Percentiles rank a stretch among this genome's conserved stretches.
Evolutionary conservation across 345 rosid genomes (phyloP).

Genomic region (Microthlaspi erraticum): DNA sequence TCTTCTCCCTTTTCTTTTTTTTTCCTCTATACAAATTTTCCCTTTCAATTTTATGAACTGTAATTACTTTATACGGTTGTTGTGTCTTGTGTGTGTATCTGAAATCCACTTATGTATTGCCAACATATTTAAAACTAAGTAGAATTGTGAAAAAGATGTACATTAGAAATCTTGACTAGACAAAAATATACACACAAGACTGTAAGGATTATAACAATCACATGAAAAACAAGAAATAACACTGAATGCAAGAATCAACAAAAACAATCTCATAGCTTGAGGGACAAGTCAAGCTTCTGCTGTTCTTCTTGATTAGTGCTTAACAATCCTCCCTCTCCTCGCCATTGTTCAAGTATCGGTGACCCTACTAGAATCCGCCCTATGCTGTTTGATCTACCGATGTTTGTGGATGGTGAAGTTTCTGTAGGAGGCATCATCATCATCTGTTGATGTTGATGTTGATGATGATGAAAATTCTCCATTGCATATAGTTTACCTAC

Average conservation of each 20-base stretch:
- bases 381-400: conserved; percentile 47
- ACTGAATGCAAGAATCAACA: conserved; percentile 26
- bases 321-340: conserved; percentile 41
- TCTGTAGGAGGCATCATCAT: conserved; percentile 37
- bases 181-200: conserved; percentile 41
- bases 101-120: conserved; percentile 27
- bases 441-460: conserved; percentile 28
- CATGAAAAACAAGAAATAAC: conserved; percentile 9
- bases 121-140: conserved; percentile 9
- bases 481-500: conserved; percentile 52
- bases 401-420: conserved; percentile 15
- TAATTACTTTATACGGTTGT: conserved; percentile 22
- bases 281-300: conserved; percentile 70
- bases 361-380: conserved; percentile 45
- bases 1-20: not conserved
- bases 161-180: conserved; percentile 14
- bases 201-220: conserved; percentile 27
- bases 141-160: conserved; percentile 21
- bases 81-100: conserved; percentile 37
- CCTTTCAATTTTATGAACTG: not conserved
- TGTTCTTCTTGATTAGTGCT: conserved; percentile 52
- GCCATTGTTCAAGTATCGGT: conserved; percentile 47
- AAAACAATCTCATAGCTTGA: conserved; percentile 57
- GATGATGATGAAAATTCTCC: conserved; percentile 43
- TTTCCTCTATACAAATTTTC: not conserved